Percentiles rank a stretch among this genome's conserved stretches.
Conservation (phyloP, 768 basidiomycete species). For the Coprinellus aureogranulatus region DNA sequence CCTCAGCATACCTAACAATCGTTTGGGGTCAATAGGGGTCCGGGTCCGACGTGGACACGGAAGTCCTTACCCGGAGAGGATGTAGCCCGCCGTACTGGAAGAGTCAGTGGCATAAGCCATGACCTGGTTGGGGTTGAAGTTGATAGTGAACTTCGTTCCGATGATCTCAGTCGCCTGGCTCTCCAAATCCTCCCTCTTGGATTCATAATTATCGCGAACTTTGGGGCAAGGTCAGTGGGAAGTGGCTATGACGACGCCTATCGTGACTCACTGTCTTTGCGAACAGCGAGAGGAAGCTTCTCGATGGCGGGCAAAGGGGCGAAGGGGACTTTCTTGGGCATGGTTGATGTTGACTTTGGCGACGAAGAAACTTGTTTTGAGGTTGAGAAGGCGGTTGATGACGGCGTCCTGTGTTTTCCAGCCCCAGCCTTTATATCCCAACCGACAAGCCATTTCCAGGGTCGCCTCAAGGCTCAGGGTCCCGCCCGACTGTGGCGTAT, state of each 20-base stretch:
- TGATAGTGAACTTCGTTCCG: constrained; percentile 28
- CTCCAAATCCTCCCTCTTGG: constrained; percentile 32
- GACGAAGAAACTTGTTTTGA: neutral
- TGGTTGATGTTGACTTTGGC: neutral
- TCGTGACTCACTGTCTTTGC: constrained; percentile 32
- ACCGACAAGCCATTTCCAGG: too few relatives aligned
- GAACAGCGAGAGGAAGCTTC: constrained; percentile 35
- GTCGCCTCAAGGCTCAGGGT: too few relatives aligned
- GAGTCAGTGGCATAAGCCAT: constrained; percentile 31
- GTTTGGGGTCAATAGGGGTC: too few relatives aligned
- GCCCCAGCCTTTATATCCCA: too few relatives aligned
- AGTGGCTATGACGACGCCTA: too few relatives aligned
- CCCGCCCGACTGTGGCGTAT: too few relatives aligned
- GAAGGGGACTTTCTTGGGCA: constrained; percentile 19
- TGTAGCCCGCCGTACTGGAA: constrained; percentile 10
- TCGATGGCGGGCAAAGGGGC: constrained; percentile 32
- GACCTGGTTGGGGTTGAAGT: constrained; percentile 33
- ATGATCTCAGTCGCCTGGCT: constrained; percentile 26
- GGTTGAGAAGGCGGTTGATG: too few relatives aligned
- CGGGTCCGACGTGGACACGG: too few relatives aligned
- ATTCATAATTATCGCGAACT: constrained; percentile 41
- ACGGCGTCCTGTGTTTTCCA: too few relatives aligned
- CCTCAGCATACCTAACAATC: constrained; percentile 37
- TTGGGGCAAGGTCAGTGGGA: neutral
- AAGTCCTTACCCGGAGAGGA: constrained; percentile 26